Evolutionary conservation across 192 early-diverging fungal species (phyloP), one percentile per base, ranked within the genome.

Genomic region (Coemansia sp.): DNA sequence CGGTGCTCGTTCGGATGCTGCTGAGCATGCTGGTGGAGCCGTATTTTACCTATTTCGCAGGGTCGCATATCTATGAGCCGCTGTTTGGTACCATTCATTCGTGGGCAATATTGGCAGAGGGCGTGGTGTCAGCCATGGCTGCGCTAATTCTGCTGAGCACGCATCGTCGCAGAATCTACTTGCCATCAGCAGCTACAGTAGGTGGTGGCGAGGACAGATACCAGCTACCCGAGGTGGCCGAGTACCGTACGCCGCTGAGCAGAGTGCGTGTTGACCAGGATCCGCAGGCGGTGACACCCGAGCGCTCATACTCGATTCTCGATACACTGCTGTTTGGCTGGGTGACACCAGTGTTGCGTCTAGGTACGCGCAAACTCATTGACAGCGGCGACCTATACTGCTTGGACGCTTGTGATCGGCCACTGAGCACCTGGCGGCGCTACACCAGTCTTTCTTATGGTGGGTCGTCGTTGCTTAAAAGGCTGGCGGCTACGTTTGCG

Each of bases 311-410:
- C 17, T 81, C 78, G 62, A n/a, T 68, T 0, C 25, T 81, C 2
- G 73, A 54, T 11, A 54, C 42, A 22, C 60, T 82, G 49, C 38
- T 56, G 8, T 94, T 91, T 65, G 54, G 67, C 39, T 90, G 89
- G 85, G 74, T 89, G 19, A 90, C 87, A 62, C 73, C 85, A 9
- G 64, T 95, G 6, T 79, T 95, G 65, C 71, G 85, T 3, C 70
- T 85, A 19, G 90, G 84, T 38, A 84, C 83, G 39, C 67, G 65
- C 25, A 46, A 77, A n/a, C 71, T 83, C 2, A 82, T 94, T 10
- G 81, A 81, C 25, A 69, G 85, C 36, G 68, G 83, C 39, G 91
- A 94, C 46, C 69, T 94, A 31, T 86, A 86, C 51, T 75, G 86
- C 24, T 76, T 94, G 38, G 69, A 77, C 15, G 15, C 70, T 7